phyloP scores from a whole-genome alignment of 108 stramenopile genomes.

The Stephanodiscus minutulus region DNA sequence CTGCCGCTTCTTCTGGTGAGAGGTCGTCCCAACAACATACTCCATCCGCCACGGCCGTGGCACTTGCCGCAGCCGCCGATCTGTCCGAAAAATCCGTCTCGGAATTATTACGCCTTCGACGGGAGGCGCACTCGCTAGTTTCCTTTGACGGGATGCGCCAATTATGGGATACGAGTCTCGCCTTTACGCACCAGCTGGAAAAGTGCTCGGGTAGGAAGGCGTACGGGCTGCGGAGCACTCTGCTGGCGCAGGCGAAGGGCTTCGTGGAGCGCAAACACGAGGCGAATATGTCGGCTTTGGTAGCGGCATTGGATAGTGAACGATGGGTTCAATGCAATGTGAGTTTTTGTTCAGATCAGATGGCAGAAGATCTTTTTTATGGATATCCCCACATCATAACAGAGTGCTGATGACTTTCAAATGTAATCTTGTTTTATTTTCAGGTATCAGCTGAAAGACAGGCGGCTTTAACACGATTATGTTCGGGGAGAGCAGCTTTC shows the following conservation, averaged over 20 bases:
- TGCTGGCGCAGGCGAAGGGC: conserved; percentile 88
- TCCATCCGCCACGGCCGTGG: conserved; percentile 60
- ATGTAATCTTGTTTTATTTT: neutral
- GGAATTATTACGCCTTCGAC: conserved; percentile 79
- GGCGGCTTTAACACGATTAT: conserved; percentile 73
- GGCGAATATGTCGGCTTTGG: conserved; percentile 85
- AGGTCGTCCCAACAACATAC: conserved; percentile 20
- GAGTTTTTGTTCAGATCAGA: conserved; percentile 17
- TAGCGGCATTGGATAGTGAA: conserved; percentile 91
- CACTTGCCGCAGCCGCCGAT: conserved; percentile 72
- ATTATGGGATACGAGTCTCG: conserved; percentile 83
- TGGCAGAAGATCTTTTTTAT: neutral
- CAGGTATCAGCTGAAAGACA: conserved; percentile 79
- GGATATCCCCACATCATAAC: neutral
- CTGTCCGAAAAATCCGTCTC: conserved; percentile 81
- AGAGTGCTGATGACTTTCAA: neutral
- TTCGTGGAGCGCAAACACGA: conserved; percentile 93
- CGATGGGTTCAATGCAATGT: conserved; percentile 93
- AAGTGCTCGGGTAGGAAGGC: conserved; percentile 71
- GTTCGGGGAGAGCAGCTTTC: conserved; percentile 74
- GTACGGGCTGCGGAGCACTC: conserved; percentile 84
- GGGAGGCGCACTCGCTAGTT: conserved; percentile 84
- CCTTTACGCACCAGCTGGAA: conserved; percentile 80
- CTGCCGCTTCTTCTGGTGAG: neutral
- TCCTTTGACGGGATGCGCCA: conserved; percentile 81